These are phyloP conservation scores for Elongisporangium anandrum DNA, from an alignment of 352 stramenopile genomes.

Conservation along the genomic window DNA sequence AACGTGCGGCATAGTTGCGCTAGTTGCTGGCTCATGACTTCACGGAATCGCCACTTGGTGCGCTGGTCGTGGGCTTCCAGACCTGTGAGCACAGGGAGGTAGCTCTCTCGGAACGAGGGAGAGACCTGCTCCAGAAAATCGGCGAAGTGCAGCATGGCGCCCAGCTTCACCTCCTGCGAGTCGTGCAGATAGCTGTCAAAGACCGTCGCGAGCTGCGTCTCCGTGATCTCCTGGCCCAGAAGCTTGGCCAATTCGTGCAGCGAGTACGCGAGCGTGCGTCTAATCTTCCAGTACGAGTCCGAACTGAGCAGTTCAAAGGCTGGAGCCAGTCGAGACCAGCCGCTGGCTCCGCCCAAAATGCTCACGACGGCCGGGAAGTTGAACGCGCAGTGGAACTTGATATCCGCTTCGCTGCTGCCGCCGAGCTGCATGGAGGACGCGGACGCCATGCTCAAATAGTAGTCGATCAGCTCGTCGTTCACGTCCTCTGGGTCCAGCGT, in stretches of 20 bases:
- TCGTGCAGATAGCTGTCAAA: slow-evolving; percentile 87
- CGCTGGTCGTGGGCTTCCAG: slow-evolving; percentile 58
- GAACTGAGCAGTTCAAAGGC: slow-evolving; percentile 79
- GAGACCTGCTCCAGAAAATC: slow-evolving; percentile 79
- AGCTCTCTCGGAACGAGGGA: slow-evolving; percentile 66
- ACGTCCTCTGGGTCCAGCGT: slow-evolving; percentile 85
- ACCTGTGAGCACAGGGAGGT: slow-evolving; percentile 70
- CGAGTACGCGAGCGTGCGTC: slow-evolving; percentile 90
- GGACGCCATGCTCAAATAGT: slow-evolving; percentile 86
- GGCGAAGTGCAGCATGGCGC: slow-evolving; percentile 81
- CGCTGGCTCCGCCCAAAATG: slow-evolving; percentile 46
- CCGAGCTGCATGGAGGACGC: slow-evolving; percentile 50
- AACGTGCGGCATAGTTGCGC: slow-evolving; percentile 71
- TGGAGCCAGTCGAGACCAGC: slow-evolving; percentile 76
- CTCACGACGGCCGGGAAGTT: slow-evolving; percentile 88
- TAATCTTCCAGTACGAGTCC: slow-evolving; percentile 87
- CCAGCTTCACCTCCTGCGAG: slow-evolving; percentile 75
- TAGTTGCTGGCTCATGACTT: slow-evolving; percentile 73
- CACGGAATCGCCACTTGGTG: slow-evolving; percentile 85
- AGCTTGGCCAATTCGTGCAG: slow-evolving; percentile 87
- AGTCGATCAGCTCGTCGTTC: slow-evolving; percentile 65
- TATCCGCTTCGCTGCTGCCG: slow-evolving; percentile 77
- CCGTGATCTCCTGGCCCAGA: slow-evolving; percentile 73
- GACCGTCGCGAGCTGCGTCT: slow-evolving; percentile 69
- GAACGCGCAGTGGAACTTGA: slow-evolving; percentile 91